phyloP scores from a whole-genome alignment of 2,329 filamentous ascomycete species.

The Aspergillus latus region DNA sequence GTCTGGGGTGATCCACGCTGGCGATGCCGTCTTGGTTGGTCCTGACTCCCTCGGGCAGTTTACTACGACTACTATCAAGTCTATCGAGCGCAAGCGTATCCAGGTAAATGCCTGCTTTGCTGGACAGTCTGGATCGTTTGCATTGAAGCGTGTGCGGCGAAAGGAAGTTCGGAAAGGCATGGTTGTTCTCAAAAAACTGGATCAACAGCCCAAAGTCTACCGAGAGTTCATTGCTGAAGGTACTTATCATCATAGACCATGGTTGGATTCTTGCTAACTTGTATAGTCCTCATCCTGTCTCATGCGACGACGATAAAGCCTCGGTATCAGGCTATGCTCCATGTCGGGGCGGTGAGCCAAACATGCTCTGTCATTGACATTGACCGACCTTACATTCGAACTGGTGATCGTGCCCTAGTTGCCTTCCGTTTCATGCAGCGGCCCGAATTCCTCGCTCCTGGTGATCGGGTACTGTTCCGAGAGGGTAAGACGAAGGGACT shows the following conservation, averaged over 20 bases:
- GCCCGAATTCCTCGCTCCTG: conserved; percentile 85
- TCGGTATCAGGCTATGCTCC: conserved; percentile 97
- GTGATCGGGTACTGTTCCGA: conserved; percentile 86
- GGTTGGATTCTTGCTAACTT: conserved; percentile 12
- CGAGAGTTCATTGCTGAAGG: conserved; percentile 77
- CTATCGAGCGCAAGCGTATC: conserved; percentile 93
- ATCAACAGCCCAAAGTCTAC: conserved; percentile 71
- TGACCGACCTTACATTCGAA: conserved; percentile 91
- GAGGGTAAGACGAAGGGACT: conserved; percentile 94
- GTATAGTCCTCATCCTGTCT: conserved; percentile 79
- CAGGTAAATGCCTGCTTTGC: conserved; percentile 82
- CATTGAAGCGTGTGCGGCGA: conserved; percentile 78
- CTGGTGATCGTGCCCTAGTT: conserved; percentile 88
- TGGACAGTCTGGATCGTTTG: conserved; percentile 90
- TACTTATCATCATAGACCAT: conserved; percentile 31
- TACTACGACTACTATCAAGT: conserved; percentile 78
- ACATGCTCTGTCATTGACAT: conserved; percentile 98
- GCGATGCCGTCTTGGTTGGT: conserved; percentile 85
- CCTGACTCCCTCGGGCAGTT: conserved; percentile 91
- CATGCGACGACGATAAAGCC: conserved; percentile 97
- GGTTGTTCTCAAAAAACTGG: conserved; percentile 85
- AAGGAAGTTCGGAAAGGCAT: conserved; percentile 97
- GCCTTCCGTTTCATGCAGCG: conserved; percentile 93
- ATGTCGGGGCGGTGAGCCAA: conserved; percentile 91
- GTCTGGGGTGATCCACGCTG: conserved; percentile 79